Evolutionary conservation across 176 grass and related monocot genomes (phyloP), one percentile per base, ranked within the genome.

Genomic region (Zea luxurians): DNA sequence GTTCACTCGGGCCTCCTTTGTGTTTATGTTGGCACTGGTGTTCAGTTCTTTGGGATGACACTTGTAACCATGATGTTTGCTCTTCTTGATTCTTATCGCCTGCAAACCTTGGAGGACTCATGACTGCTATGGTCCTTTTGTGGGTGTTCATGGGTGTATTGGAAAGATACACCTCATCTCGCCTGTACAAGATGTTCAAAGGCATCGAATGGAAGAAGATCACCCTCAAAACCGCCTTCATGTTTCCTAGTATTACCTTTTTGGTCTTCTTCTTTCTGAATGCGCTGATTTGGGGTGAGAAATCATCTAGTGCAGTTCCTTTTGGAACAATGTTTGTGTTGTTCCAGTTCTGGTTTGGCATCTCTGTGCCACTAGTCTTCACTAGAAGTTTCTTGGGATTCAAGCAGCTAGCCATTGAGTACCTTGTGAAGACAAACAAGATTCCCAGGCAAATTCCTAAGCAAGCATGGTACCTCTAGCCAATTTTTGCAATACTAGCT

Each of bases 61-160:
- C 58, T 93, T 57, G 85, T 90, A 65, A 93, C 91, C 64, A 90
- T 93, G 88, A 85, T 93, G 83, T 93, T 93, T 77, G 91, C 91
- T 0, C 69, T 93, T 59, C 70, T 93, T 73, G 91, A 68, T 93
- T 93, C 71, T 84, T 93, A 40, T 93, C 88, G 15, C 91, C 91
- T 34, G 88, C 91, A 53, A 93, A 93, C 76, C 91, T 85, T 8
- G 88, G 91, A 49, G 88, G 85, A 70, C 88, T 93, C 4, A 90
- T 88, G 88, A 93, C 88, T 37, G 88, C 85, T 88, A 88, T 93
- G 91, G 91, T 93, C 59, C 88, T 93, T 68, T 21, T 93, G 38
- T 93, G 91, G 91, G 91, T 88, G 50, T 93, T 93, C 66, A 93
- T 93, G 91, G 91, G 91, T 36, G 68, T 93, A 74, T 73, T 93